Percentiles rank a stretch among this genome's conserved stretches.
Evolutionary conservation across 1,284 basidiomycete genomes (phyloP).

Genomic region (Blastosporella zonata): DNA sequence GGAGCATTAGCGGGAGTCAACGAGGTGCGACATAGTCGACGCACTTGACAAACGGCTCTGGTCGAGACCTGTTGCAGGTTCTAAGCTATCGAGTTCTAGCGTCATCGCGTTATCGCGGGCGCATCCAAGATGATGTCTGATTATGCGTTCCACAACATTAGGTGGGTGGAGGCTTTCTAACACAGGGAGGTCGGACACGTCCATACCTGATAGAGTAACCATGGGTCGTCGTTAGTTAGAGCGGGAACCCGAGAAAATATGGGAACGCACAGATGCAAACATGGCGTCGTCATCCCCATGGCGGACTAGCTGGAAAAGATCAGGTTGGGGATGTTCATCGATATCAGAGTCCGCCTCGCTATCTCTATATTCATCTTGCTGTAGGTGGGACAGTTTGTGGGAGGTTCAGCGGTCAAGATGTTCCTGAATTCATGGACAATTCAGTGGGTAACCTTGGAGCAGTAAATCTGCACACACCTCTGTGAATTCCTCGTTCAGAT

Average conservation of each 20-base stretch:
- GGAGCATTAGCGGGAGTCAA: neutral
- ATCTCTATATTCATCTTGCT: conserved; percentile 3
- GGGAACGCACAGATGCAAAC: neutral
- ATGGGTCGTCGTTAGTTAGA: neutral
- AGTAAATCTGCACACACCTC: no score
- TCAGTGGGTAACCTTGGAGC: no score
- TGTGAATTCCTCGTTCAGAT: no score
- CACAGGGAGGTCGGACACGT: no score
- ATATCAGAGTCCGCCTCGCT: conserved; percentile 1
- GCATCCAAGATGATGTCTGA: no score
- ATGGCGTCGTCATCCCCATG: neutral
- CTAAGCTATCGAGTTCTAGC: neutral
- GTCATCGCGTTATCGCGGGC: neutral
- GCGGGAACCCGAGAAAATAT: neutral
- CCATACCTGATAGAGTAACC: no score
- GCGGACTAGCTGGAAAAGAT: neutral
- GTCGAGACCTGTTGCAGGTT: neutral
- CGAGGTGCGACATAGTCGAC: neutral
- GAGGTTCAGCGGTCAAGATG: no score
- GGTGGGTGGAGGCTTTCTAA: no score
- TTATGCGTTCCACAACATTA: no score
- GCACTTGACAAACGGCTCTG: conserved; percentile 3
- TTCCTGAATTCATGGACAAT: no score
- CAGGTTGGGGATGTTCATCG: neutral
- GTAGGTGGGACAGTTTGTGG: neutral